phyloP scores from a whole-genome alignment of 768 basidiomycete species.

The Hericium rajendrae region DNA sequence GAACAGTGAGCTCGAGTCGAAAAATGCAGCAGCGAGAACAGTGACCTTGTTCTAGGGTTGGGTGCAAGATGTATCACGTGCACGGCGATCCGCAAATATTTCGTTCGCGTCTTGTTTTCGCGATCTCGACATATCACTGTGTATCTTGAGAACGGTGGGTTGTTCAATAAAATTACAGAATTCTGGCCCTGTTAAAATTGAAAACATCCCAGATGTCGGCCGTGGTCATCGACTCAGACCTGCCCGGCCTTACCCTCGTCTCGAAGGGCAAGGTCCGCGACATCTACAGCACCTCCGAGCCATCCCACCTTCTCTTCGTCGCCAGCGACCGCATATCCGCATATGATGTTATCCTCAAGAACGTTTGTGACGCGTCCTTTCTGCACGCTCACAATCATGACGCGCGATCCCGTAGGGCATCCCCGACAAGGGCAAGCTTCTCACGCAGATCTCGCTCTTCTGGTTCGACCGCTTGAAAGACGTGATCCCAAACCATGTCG shows the following conservation, averaged over 20 bases:
- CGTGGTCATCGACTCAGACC: slow-evolving; percentile 44
- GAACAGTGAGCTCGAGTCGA: not conserved
- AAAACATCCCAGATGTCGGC: not conserved
- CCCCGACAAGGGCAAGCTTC: slow-evolving; percentile 83
- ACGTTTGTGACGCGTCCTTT: slow-evolving; percentile 39
- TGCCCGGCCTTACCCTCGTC: slow-evolving; percentile 56
- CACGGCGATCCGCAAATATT: too few species aligned
- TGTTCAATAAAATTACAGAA: too few species aligned
- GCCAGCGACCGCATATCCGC: slow-evolving; percentile 95
- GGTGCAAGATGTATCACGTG: too few species aligned
- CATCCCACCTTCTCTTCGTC: slow-evolving; percentile 77
- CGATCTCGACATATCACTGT: too few species aligned
- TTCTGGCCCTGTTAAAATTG: too few species aligned
- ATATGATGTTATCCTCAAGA: slow-evolving; percentile 90
- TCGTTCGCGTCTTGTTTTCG: too few species aligned
- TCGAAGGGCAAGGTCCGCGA: slow-evolving; percentile 96
- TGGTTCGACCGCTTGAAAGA: slow-evolving; percentile 83
- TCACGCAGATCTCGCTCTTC: slow-evolving; percentile 87
- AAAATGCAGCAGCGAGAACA: not conserved
- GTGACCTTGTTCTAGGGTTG: too few species aligned
- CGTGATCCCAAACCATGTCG: slow-evolving; percentile 85
- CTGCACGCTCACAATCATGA: not conserved
- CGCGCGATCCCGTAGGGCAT: slow-evolving; percentile 57
- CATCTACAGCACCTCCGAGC: slow-evolving; percentile 71
- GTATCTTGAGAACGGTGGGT: too few species aligned